phyloP scores from a whole-genome alignment of 768 basidiomycete species.

The Agaricus bisporus region DNA sequence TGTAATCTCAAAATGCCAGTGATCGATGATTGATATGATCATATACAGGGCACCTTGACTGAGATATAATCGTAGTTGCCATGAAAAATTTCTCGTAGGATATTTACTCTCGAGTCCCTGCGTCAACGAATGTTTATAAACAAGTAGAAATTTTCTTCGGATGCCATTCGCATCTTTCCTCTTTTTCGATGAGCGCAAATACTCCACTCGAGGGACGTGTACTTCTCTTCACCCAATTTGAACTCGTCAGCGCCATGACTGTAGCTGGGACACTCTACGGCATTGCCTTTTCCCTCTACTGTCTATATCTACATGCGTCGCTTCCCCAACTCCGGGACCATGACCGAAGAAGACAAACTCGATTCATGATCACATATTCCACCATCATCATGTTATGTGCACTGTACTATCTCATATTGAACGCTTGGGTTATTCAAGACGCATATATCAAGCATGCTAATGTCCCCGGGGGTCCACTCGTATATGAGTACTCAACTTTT shows the following conservation, averaged over 20 bases:
- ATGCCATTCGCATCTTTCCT: no score
- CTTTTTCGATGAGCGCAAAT: no score
- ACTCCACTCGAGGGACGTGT: not conserved
- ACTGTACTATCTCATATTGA: not conserved
- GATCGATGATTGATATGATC: no score
- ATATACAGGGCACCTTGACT: no score
- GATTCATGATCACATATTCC: not conserved
- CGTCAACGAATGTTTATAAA: no score
- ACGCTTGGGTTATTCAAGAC: not conserved
- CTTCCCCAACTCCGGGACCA: not conserved
- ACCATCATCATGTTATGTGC: not conserved
- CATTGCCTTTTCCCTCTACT: not conserved
- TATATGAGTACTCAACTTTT: not conserved
- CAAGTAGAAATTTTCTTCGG: no score
- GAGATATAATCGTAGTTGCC: no score
- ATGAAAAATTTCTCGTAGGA: no score
- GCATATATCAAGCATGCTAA: not conserved
- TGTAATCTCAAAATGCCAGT: no score
- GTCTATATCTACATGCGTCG: not conserved
- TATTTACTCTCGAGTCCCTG: no score
- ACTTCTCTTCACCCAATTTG: not conserved
- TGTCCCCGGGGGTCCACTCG: not conserved
- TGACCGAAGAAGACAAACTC: not conserved
- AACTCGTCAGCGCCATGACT: not conserved
- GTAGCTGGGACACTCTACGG: not conserved